These are phyloP conservation scores for Saksenaea oblongispora DNA, from an alignment of 371 early-diverging fungal genomes.

Conservation along the genomic window DNA sequence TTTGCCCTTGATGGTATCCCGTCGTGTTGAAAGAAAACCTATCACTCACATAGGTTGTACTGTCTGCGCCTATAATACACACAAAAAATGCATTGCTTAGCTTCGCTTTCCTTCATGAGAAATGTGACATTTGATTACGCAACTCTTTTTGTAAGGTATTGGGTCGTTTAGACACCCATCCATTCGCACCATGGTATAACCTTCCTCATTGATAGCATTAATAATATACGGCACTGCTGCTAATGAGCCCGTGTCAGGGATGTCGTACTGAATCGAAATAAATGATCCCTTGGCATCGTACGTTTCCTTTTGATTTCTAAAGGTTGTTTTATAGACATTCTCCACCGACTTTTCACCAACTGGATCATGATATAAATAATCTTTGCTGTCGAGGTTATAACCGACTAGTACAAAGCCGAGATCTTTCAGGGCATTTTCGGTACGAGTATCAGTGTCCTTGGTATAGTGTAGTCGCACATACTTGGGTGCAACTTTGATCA, in stretches of 20 bases:
- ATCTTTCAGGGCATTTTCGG: conserved; percentile 38
- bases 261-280: conserved; percentile 51
- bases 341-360: conserved; percentile 19
- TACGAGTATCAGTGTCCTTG: conserved; percentile 35
- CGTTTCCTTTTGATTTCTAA: conserved; percentile 45
- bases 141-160: conserved; percentile 54
- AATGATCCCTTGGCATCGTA: conserved; percentile 55
- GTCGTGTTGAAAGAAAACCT: conserved; percentile 40
- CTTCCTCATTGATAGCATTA: conserved; percentile 48
- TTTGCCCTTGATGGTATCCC: conserved; percentile 50
- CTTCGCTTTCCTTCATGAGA: too few species aligned
- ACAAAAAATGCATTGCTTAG: neutral
- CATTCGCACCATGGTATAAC: conserved; percentile 56
- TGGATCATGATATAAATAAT: conserved; percentile 39
- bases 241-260: conserved; percentile 46
- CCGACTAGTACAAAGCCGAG: conserved; percentile 50
- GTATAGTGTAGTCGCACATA: conserved; percentile 51
- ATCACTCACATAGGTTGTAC: conserved; percentile 35
- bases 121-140: neutral
- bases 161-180: conserved; percentile 56
- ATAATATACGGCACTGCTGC: conserved; percentile 43
- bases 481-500: conserved; percentile 48
- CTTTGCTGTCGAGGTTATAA: conserved; percentile 52
- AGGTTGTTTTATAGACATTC: conserved; percentile 37
- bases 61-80: conserved; percentile 20